phyloP scores from a whole-genome alignment of 208 protist genomes.

The Leishmania tarentolae region DNA sequence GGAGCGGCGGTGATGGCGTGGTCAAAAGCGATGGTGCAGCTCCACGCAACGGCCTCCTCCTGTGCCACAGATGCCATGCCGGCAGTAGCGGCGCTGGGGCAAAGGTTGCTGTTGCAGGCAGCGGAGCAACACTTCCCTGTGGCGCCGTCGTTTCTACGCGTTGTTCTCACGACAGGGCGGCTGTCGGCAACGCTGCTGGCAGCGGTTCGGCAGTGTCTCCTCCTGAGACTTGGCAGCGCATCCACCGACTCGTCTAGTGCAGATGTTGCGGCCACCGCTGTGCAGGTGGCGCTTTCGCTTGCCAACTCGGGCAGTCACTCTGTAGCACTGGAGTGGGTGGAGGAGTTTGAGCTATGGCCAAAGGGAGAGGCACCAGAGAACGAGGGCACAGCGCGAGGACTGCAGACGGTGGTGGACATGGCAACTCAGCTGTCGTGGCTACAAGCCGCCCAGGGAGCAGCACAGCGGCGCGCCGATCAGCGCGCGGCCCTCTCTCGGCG shows the following conservation, averaged over 20 bases:
- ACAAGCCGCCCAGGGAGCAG: not conserved
- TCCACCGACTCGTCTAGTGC: not conserved
- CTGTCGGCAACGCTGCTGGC: not conserved
- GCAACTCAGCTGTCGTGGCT: conserved; percentile 19
- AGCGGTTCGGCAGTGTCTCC: conserved; percentile 8
- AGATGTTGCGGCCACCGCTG: conserved; percentile 4
- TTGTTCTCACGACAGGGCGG: not conserved
- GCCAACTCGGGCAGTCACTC: conserved; percentile 10
- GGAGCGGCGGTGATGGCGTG: conserved; percentile 9
- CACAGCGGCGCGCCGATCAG: conserved; percentile 7
- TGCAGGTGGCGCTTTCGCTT: conserved; percentile 14
- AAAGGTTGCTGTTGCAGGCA: conserved; percentile 1
- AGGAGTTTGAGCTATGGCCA: conserved; percentile 9
- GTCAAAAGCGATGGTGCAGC: conserved; percentile 10
- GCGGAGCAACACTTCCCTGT: not conserved
- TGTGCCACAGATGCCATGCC: not conserved
- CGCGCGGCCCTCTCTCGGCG: conserved; percentile 13
- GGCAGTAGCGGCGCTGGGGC: not conserved
- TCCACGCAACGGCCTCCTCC: not conserved
- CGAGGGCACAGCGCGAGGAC: not conserved
- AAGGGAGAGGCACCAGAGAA: not conserved
- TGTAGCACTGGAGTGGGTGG: conserved; percentile 19
- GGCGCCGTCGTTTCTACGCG: not conserved
- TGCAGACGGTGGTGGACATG: not conserved
- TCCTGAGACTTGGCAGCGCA: not conserved